Evolutionary conservation across 495 filamentous ascomycete species (phyloP).

Genomic region (Lepidopterella palustris): DNA sequence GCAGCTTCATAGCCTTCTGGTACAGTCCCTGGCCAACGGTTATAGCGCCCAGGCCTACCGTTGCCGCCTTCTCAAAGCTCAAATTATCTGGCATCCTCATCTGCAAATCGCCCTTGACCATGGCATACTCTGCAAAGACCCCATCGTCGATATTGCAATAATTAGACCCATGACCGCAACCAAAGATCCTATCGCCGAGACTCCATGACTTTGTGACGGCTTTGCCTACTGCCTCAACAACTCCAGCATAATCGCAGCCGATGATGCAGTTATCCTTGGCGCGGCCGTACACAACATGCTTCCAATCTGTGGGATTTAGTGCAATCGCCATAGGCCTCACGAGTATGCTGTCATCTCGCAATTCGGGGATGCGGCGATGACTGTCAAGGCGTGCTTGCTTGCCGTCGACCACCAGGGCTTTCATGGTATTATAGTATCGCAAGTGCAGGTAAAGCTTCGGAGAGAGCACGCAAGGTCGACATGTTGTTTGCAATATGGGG

Average conservation of each 20-base stretch:
- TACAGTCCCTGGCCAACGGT: conserved; percentile 44
- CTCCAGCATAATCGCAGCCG: conserved; percentile 51
- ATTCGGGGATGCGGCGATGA: too few relatives aligned
- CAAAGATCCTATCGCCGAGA: conserved; percentile 49
- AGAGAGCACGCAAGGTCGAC: too few relatives aligned
- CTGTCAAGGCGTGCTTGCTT: too few relatives aligned
- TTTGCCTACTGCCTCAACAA: conserved; percentile 48
- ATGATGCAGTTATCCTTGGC: conserved; percentile 32
- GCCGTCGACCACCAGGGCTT: too few relatives aligned
- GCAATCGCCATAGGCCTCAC: conserved; percentile 45
- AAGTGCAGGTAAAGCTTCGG: too few relatives aligned
- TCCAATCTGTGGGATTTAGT: conserved; percentile 53
- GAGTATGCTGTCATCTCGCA: too few relatives aligned
- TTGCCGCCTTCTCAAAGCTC: conserved; percentile 48
- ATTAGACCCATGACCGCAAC: conserved; percentile 46
- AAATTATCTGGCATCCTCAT: conserved; percentile 49
- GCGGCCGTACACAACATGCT: conserved; percentile 43
- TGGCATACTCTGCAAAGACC: conserved; percentile 48
- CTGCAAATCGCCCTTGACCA: conserved; percentile 45
- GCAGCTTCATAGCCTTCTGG: conserved; percentile 40
- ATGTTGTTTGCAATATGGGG: too few relatives aligned
- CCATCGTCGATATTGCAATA: conserved; percentile 45
- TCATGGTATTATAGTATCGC: too few relatives aligned
- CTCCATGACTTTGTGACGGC: conserved; percentile 40
- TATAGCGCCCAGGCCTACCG: conserved; percentile 47